A percentile compares a stretch with the other conserved stretches of the same genome.
Conservation (phyloP, 192 early-diverging fungal species). For the Dispira simplex region DNA sequence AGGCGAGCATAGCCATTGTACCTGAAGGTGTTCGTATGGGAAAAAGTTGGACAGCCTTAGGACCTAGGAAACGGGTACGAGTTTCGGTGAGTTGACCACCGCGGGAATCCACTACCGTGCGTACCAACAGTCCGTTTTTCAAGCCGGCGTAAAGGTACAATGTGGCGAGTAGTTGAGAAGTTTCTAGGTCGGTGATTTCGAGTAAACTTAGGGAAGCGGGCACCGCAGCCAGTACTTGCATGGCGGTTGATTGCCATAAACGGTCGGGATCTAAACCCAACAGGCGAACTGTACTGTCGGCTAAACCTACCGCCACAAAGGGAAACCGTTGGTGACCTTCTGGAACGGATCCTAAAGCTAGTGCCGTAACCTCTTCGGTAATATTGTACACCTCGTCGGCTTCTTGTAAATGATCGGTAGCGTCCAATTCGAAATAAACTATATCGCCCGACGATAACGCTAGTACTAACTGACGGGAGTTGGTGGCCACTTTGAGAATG, state of each 20-base stretch:
- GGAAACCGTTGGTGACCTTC: constrained; percentile 51
- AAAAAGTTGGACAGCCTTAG: constrained; percentile 70
- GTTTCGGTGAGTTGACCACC: constrained; percentile 73
- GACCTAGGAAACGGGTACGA: constrained; percentile 71
- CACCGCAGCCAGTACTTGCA: constrained; percentile 52
- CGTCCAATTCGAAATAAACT: constrained; percentile 90
- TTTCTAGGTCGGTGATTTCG: constrained; percentile 64
- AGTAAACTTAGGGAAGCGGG: constrained; percentile 62
- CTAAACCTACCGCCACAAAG: constrained; percentile 85
- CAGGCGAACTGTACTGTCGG: constrained; percentile 82
- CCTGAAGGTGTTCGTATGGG: constrained; percentile 41
- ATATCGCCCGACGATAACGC: constrained; percentile 70
- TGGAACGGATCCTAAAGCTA: constrained; percentile 70
- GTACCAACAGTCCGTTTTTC: constrained; percentile 74
- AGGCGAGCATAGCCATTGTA: constrained; percentile 57
- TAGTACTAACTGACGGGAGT: constrained; percentile 68
- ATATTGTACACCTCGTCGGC: constrained; percentile 64
- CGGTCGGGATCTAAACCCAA: constrained; percentile 64
- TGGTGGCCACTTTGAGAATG: constrained; percentile 67
- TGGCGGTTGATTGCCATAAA: constrained; percentile 58
- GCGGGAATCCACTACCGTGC: constrained; percentile 66
- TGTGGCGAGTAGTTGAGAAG: constrained; percentile 33
- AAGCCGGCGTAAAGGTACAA: constrained; percentile 78
- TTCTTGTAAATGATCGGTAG: constrained; percentile 66
- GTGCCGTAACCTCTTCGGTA: constrained; percentile 45